Conservation (phyloP, 1,139 yeast species). For the Scheffersomyces illinoinensis region DNA sequence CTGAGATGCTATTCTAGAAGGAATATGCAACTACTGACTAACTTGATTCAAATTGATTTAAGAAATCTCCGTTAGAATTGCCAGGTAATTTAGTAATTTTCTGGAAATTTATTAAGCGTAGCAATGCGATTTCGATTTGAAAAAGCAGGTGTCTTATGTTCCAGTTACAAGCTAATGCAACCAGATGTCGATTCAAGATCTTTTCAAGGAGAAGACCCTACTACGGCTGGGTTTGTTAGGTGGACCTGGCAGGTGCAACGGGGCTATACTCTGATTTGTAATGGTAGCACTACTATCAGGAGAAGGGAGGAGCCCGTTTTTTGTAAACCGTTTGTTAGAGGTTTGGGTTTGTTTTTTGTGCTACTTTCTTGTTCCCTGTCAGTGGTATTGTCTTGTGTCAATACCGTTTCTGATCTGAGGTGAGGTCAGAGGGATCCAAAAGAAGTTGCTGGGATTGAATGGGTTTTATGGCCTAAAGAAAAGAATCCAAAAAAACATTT, state of each 20-base stretch:
- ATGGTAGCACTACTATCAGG: neutral
- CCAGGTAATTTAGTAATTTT: neutral
- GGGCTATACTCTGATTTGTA: neutral
- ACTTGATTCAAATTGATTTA: neutral
- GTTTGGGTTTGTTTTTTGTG: neutral
- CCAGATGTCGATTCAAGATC: slow-evolving; percentile 2
- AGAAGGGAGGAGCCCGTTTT: neutral
- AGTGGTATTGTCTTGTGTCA: neutral
- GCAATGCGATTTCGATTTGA: neutral
- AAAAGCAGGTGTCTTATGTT: neutral
- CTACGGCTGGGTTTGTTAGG: neutral
- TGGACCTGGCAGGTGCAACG: neutral
- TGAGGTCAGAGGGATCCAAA: neutral
- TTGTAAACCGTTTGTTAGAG: neutral
- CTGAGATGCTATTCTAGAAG: neutral
- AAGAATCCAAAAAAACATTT: neutral
- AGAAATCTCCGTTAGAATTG: too few species aligned
- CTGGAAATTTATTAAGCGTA: neutral
- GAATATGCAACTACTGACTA: neutral
- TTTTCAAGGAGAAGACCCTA: neutral
- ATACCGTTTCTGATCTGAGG: neutral
- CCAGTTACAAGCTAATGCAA: slow-evolving; percentile 11
- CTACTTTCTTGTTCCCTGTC: neutral
- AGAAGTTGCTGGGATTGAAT: neutral
- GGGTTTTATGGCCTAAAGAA: neutral